Percentiles rank a stretch among this genome's conserved stretches.
phyloP scores from a whole-genome alignment of 495 filamentous ascomycete genomes.

The Aspergillus ostianus region DNA sequence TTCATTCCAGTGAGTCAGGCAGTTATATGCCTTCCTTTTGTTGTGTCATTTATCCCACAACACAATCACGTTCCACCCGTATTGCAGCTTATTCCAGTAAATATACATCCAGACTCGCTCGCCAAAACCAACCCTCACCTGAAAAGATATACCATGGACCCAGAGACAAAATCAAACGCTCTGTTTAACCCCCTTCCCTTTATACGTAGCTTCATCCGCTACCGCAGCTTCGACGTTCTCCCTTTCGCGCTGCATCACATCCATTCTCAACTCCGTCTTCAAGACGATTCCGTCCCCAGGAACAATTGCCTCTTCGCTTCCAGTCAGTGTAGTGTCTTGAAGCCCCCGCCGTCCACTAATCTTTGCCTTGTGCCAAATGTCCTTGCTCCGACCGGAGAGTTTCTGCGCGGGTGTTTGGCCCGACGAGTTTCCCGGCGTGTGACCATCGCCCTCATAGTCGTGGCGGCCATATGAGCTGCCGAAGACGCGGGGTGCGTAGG shows the following conservation, averaged over 20 bases:
- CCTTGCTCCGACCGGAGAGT: background rate
- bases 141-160: too few species aligned
- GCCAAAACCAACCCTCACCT: too few species aligned
- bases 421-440: background rate
- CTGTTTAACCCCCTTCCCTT: background rate
- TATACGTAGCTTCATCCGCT: background rate
- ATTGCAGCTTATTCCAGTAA: too few species aligned
- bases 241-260: background rate
- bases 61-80: too few species aligned
- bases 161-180: background rate
- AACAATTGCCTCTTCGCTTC: slow-evolving; percentile 5
- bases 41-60: too few species aligned
- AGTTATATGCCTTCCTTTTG: too few species aligned
- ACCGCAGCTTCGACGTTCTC: background rate
- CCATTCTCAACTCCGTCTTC: slow-evolving; percentile 4
- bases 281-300: slow-evolving; percentile 1
- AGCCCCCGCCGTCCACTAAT: slow-evolving; percentile 1
- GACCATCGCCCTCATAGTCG: background rate
- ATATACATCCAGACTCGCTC: too few species aligned
- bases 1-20: too few species aligned
- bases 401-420: background rate
- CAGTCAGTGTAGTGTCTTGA: background rate
- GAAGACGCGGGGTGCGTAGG: background rate
- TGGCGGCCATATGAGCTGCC: slow-evolving; percentile 1
- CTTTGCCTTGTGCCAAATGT: background rate